These are phyloP conservation scores for Talaromyces atroroseus DNA, from an alignment of 2,329 filamentous ascomycete species.

Conservation along the genomic window DNA sequence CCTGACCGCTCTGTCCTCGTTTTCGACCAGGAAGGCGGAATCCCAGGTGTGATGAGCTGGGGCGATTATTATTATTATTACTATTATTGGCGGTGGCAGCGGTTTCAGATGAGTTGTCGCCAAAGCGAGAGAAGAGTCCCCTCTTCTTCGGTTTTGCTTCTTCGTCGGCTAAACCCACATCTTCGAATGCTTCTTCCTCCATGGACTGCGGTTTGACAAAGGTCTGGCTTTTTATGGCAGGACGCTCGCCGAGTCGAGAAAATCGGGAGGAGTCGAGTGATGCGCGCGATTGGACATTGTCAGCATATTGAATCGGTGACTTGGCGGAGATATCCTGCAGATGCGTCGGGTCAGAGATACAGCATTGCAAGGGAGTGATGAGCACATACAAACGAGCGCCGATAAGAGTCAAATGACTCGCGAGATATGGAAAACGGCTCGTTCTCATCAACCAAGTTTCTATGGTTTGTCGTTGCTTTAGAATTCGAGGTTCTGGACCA, in stretches of 20 bases:
- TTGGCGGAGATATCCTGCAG: conserved; percentile 80
- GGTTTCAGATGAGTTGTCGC: conserved; percentile 48
- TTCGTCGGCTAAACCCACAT: conserved; percentile 73
- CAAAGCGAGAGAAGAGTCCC: conserved; percentile 72
- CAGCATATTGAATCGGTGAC: conserved; percentile 63
- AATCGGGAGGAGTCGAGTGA: conserved; percentile 76
- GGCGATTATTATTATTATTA: conserved; percentile 33
- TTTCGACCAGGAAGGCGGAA: conserved; percentile 70
- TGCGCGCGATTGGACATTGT: conserved; percentile 60
- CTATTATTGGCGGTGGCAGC: conserved; percentile 19
- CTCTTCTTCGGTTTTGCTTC: conserved; percentile 69
- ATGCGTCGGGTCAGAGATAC: conserved; percentile 13
- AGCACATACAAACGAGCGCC: conserved; percentile 79
- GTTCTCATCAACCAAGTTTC: conserved; percentile 68
- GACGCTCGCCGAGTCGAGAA: conserved; percentile 57
- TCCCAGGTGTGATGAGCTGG: conserved; percentile 44
- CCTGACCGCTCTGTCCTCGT: conserved; percentile 63
- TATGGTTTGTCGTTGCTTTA: conserved; percentile 52
- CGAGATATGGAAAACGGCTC: conserved; percentile 93
- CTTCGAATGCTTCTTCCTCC: conserved; percentile 78
- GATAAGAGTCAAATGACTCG: conserved; percentile 95
- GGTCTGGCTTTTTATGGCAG: conserved; percentile 53
- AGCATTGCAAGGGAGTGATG: not conserved
- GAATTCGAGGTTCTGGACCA: conserved; percentile 56
- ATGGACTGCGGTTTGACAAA: conserved; percentile 59